Base-by-base conservation (phyloP, 129 eudicot genomes). In the Sambucus nigra region DNA sequence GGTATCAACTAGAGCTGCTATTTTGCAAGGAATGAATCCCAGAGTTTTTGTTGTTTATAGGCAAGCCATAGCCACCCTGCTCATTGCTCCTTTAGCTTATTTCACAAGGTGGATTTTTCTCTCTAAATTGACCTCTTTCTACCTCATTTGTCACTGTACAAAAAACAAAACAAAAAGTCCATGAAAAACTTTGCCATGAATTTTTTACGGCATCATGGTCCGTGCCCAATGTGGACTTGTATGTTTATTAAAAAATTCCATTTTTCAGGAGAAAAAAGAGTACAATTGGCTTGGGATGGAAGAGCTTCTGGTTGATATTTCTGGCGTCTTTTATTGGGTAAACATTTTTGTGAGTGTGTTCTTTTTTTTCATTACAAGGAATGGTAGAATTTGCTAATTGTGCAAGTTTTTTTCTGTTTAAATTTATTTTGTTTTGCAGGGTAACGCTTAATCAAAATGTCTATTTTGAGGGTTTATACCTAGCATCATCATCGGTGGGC, bases 41-140 rank as follows among this genome's bases (percentile, higher is more conserved):
- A 69, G 88, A 47, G 77, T 89, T 13, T 89, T 89, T 69, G 84
- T 89, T 42, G 83, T 85, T 28, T 89, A 89, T 56, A 69, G 98
- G 42, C 98, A 89, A 71, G 73, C 69, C 54, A 59, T 74, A 51
- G 95, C 95, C 25, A 61, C 79, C 50, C 25, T 81, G 26, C 57
- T 85, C 35, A 73, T 85, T 32, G 47, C 80, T 61, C 98, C 95
- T 24, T 7, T 85, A 53, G 93, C 95, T 53, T 78, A 52, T 47
- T 51, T 80, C 55, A 31, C 81, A 16, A 76, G 85, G 96, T 87
- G 10, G 33, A 7, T 33, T 21, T 14, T 17, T 12, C 4, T 38
- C n/a, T 9, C 21, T 21, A 0, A 19, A 1, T 23, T 15, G 35
- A 29, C 35, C 27, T 32, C 20, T 21, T 23, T 15, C 13, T 47